A percentile compares a stretch with the other conserved stretches of the same genome.
phyloP scores from a whole-genome alignment of 2,329 filamentous ascomycete species.

The Colletotrichum eremochloae region DNA sequence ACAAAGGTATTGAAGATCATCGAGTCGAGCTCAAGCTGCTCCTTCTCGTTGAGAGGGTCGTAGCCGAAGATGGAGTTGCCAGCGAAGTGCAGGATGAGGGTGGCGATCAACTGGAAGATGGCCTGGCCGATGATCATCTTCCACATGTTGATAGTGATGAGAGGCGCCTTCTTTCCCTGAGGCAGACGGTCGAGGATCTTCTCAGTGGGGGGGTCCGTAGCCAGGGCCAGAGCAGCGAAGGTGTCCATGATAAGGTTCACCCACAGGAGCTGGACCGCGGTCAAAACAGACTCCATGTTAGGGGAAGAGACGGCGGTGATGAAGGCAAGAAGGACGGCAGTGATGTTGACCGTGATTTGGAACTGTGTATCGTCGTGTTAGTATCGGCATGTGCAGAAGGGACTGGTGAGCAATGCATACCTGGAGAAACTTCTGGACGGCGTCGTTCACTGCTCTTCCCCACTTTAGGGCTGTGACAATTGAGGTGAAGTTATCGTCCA shows the following conservation, averaged over 20 bases:
- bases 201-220: slow-evolving; percentile 72
- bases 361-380: slow-evolving; percentile 55
- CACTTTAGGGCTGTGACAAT: slow-evolving; percentile 77
- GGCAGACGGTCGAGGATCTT: slow-evolving; percentile 68
- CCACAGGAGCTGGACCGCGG: slow-evolving; percentile 76
- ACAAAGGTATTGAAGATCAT: slow-evolving; percentile 79
- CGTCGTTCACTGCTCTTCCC: slow-evolving; percentile 78
- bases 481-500: slow-evolving; percentile 76
- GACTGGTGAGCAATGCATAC: slow-evolving; percentile 46
- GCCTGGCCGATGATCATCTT: slow-evolving; percentile 75
- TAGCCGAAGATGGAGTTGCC: slow-evolving; percentile 69
- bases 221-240: slow-evolving; percentile 74
- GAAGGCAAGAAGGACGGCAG: slow-evolving; percentile 75
- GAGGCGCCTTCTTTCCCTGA: slow-evolving; percentile 74
- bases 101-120: slow-evolving; percentile 71
- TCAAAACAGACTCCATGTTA: slow-evolving; percentile 70
- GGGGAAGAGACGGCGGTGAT: slow-evolving; percentile 71
- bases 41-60: slow-evolving; percentile 54
- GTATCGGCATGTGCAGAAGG: neutral
- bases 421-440: slow-evolving; percentile 77
- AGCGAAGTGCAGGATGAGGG: slow-evolving; percentile 72
- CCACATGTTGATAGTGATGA: slow-evolving; percentile 80
- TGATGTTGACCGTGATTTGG: slow-evolving; percentile 79
- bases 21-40: slow-evolving; percentile 64
- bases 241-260: slow-evolving; percentile 80